Evolutionary conservation across 2,329 filamentous ascomycete species (phyloP), one percentile per base, ranked within the genome.

Genomic region (Cladosporium sp.): DNA sequence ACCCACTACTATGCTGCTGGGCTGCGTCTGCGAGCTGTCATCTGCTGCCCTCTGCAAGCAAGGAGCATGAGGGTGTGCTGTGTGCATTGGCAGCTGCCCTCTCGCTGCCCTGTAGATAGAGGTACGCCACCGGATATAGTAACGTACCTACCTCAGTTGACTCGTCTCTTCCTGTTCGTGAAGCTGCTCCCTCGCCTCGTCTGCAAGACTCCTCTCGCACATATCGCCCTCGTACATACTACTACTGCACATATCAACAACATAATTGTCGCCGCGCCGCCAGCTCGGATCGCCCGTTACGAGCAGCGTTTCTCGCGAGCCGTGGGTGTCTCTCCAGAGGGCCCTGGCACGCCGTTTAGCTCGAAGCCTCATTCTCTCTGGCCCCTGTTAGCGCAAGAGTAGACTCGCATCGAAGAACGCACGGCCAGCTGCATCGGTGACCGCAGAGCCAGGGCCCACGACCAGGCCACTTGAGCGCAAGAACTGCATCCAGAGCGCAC

Each of bases 11-110:
- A 0, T 21, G 41, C 18, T 47, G 41, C n/a, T 47, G 41, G 34
- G 34, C 36, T 41, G 36, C 36, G 15, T 41, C 30, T 58, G 55
- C 55, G 55, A 58, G n/a, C 55, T 58, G 55, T 58, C 55, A 58
- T n/a, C 54, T 57, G 54, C 54, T 10, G 2, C 14, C 26, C 26
- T 28, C 5, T 10, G 51, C 28, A 36, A 12, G 52, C 30, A 58
- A 21, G 21, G 28, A 57, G 30, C 30, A 32, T 32, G n/a, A 8
- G 18, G 12, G 21, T 36, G 21, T 28, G 55, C n/a, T 30, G 28
- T 18, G 14, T 41, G 14, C 15, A 58, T 36, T 58, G 55, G 55
- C 55, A 58, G 34, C 32, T 21, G 52, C 52, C 28, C 24, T 26
- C 24, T 24, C 14, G 14, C 34, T 36, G 34, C 14, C 11, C 34